Evolutionary conservation across 306 rosid species (phyloP).

Genomic region (Acacia confusa): DNA sequence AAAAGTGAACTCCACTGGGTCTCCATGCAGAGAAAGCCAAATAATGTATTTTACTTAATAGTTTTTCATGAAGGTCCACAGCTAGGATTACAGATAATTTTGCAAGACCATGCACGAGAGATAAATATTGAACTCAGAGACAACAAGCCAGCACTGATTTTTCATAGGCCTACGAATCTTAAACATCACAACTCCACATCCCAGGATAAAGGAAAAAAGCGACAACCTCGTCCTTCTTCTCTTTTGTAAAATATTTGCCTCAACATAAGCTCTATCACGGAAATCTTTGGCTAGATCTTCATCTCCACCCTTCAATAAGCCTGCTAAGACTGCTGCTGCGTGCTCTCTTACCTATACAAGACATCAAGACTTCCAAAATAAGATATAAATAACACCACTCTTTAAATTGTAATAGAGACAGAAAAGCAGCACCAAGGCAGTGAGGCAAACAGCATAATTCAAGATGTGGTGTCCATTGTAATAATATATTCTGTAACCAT

Average conservation of each 20-base stretch:
- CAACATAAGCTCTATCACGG: conserved; percentile 75
- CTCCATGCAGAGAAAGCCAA: conserved; percentile 21
- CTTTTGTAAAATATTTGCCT: conserved; percentile 60
- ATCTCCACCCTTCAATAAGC: conserved; percentile 98
- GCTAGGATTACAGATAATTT: conserved; percentile 7
- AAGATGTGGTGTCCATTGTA: conserved; percentile 21
- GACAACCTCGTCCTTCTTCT: conserved; percentile 75
- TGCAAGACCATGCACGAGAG: conserved; percentile 9
- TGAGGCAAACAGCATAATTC: not conserved
- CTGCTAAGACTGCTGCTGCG: conserved; percentile 97
- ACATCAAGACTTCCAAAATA: conserved; percentile 28
- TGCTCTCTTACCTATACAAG: conserved; percentile 84
- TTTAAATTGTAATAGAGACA: conserved; percentile 18
- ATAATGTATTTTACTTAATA: not conserved
- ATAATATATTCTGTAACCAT: conserved; percentile 2
- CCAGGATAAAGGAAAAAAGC: conserved; percentile 19
- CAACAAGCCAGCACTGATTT: conserved; percentile 7
- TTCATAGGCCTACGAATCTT: conserved; percentile 7
- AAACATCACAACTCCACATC: conserved; percentile 3
- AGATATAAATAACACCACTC: conserved; percentile 16
- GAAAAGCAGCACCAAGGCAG: conserved; percentile 26
- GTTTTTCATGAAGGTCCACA: conserved; percentile 11
- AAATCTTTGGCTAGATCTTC: conserved; percentile 85
- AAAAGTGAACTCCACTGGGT: conserved; percentile 16
- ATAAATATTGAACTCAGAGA: conserved; percentile 11